Base-by-base conservation (phyloP, 352 stramenopile species). In the Phytophthora pinifolia region DNA sequence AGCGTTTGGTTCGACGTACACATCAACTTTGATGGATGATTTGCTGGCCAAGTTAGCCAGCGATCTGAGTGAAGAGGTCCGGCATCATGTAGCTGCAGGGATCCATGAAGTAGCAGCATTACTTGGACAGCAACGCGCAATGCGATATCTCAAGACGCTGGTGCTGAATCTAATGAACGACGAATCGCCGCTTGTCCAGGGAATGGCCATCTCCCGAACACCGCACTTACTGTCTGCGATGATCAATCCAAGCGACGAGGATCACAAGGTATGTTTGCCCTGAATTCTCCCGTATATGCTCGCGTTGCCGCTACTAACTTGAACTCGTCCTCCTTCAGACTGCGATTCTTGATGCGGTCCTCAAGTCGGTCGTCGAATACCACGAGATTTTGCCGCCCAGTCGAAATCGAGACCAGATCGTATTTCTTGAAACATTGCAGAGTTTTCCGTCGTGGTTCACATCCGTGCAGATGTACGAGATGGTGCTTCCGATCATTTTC, bases 321-420 rank as follows among this genome's bases (percentile, higher is more conserved):
- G 4, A 33, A 29, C 41, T 14, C 12, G 22, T 27, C 22, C 22
- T 30, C 10, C 9, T 31, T 4, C 52, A 92, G 82, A 58, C 44
- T 2, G 48, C 52, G 0, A 68, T 88, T 13, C 27, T 92, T 2
- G 83, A 92, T 27, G 67, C 63, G 2, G 57, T 76, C 14, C 65
- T 90, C 35, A 90, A 89, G 54, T 60, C 79, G 1, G 73, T 90
- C 32, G 64, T 85, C 9, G 81, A 89, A n/a, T 88, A 90, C 38
- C 83, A 92, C 52, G 81, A 70, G 31, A 75, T 86, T 41, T 34
- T 93, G 9, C 67, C 76, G 7, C 48, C 76, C 20, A 86, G 81
- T 32, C 74, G 76, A 47, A 89, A 83, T 65, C 77, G 79, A 33
- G 82, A 92, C 22, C 79, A 91, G 37, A 51, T 90, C 15, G 52